phyloP scores from a whole-genome alignment of 495 filamentous ascomycete genomes.

The Polyplosphaeria fusca region DNA sequence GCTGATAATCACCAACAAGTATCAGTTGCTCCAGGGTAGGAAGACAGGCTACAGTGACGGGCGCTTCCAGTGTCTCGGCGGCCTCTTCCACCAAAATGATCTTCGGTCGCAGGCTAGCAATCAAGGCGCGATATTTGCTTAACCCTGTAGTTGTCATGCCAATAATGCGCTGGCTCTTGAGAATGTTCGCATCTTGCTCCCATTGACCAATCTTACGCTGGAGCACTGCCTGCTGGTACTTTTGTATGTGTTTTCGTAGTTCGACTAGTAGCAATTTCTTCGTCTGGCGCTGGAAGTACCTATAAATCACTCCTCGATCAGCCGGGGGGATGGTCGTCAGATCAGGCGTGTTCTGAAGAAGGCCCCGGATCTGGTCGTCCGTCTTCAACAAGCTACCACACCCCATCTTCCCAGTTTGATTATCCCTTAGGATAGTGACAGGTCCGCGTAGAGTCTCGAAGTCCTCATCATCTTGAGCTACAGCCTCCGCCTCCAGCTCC shows the following conservation, averaged over 20 bases:
- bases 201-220: slow-evolving; percentile 52
- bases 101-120: slow-evolving; percentile 66
- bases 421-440: slow-evolving; percentile 48
- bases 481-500: slow-evolving; percentile 61
- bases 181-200: slow-evolving; percentile 53
- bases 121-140: slow-evolving; percentile 77
- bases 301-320: slow-evolving; percentile 59
- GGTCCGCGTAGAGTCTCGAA: slow-evolving; percentile 54
- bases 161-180: slow-evolving; percentile 57
- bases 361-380: slow-evolving; percentile 38
- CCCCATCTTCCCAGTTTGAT: slow-evolving; percentile 46
- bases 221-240: slow-evolving; percentile 45
- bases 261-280: slow-evolving; percentile 44
- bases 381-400: slow-evolving; percentile 1
- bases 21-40: slow-evolving; percentile 69
- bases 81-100: slow-evolving; percentile 73
- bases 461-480: slow-evolving; percentile 51
- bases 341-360: slow-evolving; percentile 42
- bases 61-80: slow-evolving; percentile 67
- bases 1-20: slow-evolving; percentile 73
- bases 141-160: slow-evolving; percentile 81
- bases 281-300: slow-evolving; percentile 48
- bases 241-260: slow-evolving; percentile 45
- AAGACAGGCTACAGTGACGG: slow-evolving; percentile 61
- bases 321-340: slow-evolving; percentile 56